phyloP scores from a whole-genome alignment of 2,329 filamentous ascomycete species.

The Penicillium thymicola region DNA sequence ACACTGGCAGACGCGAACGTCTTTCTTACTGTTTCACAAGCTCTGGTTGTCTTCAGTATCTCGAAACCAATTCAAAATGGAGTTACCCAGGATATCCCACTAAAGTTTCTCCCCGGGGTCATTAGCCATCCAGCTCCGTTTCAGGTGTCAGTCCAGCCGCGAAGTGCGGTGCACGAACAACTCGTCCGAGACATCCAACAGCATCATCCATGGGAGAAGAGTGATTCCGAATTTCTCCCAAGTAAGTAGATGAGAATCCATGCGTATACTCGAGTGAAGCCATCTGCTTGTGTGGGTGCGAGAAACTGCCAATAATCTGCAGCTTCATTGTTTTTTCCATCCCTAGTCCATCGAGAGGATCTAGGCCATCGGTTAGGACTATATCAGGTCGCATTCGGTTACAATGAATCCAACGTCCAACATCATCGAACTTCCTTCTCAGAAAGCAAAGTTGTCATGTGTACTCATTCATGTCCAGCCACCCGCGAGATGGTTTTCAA shows the following conservation, averaged over 20 bases:
- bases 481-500: not conserved
- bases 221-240: constrained; percentile 30
- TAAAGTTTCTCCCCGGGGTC: constrained; percentile 16
- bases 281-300: not conserved
- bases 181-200: constrained; percentile 36
- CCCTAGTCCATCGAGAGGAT: not conserved
- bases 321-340: not conserved
- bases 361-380: not conserved
- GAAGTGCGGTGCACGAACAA: constrained; percentile 31
- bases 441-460: not conserved
- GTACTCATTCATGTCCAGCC: not conserved
- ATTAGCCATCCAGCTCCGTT: constrained; percentile 40
- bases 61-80: constrained; percentile 15
- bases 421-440: not conserved
- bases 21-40: constrained; percentile 18
- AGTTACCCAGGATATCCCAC: constrained; percentile 8
- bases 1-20: constrained; percentile 19
- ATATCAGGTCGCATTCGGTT: not conserved
- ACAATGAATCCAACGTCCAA: not conserved
- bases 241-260: not conserved
- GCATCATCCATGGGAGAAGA: constrained; percentile 40
- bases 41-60: constrained; percentile 19
- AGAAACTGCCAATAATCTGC: not conserved
- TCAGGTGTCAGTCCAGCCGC: constrained; percentile 32
- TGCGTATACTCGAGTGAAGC: not conserved